phyloP scores from a whole-genome alignment of 169 alveolate genomes.

The Sarcocystis neurona region DNA sequence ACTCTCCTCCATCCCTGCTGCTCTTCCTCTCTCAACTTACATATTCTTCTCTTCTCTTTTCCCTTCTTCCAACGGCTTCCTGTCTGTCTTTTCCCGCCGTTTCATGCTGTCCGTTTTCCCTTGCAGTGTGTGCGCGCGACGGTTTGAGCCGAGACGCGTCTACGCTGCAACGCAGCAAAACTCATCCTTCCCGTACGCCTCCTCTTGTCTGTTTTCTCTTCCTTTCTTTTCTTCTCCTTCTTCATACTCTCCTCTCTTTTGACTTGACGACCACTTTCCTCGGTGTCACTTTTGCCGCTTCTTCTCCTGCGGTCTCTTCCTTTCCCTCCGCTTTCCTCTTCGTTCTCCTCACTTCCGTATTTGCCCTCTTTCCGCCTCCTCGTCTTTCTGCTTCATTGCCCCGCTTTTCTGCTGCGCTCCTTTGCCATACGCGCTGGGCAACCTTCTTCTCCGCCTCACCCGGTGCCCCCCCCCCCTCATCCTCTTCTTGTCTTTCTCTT shows the following conservation, averaged over 20 bases:
- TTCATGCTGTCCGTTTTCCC: no score
- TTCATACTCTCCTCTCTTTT: neutral
- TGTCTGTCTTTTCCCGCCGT: neutral
- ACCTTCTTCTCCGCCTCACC: neutral
- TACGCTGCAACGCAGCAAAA: no score
- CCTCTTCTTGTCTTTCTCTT: conserved; percentile 1
- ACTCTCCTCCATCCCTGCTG: neutral
- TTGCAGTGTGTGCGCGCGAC: no score
- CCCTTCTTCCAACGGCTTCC: neutral
- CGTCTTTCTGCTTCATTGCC: no score
- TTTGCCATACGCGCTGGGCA: neutral
- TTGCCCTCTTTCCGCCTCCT: no score
- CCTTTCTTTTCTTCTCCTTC: neutral
- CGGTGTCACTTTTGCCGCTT: no score
- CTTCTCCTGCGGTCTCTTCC: no score
- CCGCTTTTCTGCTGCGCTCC: no score
- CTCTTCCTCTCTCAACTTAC: neutral
- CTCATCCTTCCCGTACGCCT: neutral
- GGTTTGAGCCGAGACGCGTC: no score
- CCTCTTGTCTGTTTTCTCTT: neutral
- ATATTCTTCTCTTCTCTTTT: neutral
- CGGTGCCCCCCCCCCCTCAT: neutral
- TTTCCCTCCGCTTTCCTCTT: no score
- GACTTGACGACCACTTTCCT: no score
- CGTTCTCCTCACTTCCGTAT: no score